phyloP scores from a whole-genome alignment of 2,329 filamentous ascomycete genomes.

The Elsinoe necatrix region DNA sequence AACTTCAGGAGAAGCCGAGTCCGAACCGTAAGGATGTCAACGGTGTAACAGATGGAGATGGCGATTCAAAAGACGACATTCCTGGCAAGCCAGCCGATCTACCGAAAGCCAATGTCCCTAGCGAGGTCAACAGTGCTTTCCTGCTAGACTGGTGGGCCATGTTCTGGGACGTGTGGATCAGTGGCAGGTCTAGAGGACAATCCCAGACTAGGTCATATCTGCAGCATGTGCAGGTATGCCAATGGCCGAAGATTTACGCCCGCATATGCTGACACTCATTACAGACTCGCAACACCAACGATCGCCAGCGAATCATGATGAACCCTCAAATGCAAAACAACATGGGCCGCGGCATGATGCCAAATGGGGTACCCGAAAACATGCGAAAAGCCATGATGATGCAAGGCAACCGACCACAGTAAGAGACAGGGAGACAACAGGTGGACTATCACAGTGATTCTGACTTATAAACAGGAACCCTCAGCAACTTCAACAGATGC shows the following conservation, averaged over 20 bases:
- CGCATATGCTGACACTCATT: constrained; percentile 36
- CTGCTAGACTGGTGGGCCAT: constrained; percentile 96
- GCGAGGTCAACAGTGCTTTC: constrained; percentile 65
- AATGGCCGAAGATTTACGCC: neutral
- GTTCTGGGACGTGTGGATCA: constrained; percentile 93
- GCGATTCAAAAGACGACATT: constrained; percentile 68
- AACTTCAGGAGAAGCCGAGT: constrained; percentile 48
- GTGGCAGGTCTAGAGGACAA: constrained; percentile 52
- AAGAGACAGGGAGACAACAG: constrained; percentile 46
- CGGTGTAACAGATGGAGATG: constrained; percentile 60
- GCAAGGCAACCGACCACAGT: constrained; percentile 69
- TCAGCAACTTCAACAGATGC: constrained; percentile 58
- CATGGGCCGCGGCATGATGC: constrained; percentile 40
- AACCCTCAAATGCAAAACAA: constrained; percentile 23
- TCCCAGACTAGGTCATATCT: constrained; percentile 63
- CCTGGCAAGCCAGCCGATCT: constrained; percentile 75
- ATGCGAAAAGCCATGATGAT: constrained; percentile 63
- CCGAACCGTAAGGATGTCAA: constrained; percentile 60
- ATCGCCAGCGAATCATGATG: constrained; percentile 19
- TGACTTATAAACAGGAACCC: neutral
- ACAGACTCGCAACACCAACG: constrained; percentile 51
- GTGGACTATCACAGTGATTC: neutral
- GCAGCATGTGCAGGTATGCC: constrained; percentile 68
- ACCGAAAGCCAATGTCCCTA: constrained; percentile 62
- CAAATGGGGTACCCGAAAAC: constrained; percentile 54